Evolutionary conservation across 2,329 filamentous ascomycete genomes (phyloP), one percentile per base, ranked within the genome.

Genomic region (Phoma sp.): DNA sequence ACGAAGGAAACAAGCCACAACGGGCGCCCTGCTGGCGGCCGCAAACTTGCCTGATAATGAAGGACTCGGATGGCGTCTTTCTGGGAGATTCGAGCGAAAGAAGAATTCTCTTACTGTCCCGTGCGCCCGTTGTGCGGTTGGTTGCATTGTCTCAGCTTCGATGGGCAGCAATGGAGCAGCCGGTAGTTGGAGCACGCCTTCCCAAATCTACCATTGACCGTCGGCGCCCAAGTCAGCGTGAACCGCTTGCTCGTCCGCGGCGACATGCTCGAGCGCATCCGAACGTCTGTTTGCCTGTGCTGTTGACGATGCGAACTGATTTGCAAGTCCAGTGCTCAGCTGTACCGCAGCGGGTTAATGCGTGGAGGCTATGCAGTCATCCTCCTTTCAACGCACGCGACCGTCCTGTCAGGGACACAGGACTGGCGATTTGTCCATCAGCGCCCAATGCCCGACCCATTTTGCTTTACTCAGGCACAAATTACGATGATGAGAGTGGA

Each of bases 371-470:
- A 62, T 67, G 65, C 66, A 61, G 59, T 51, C 57, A 57, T 42
- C 39, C 47, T 34, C 47, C 46, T 42, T 56, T 48, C 52, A 30
- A 36, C 23, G 21, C 51, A 56, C 33, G 43, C 26, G 40, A 42
- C 47, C 42, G 25, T 21, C 42, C 51, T 49, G 62, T 59, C 64
- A 67, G 62, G 61, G 58, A 65, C 60, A 42, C 45, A 57, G 53
- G 42, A 34, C 56, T 45, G 47, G 48, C 52, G 57, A 66, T 62
- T 59, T 66, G 61, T 53, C 53, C 53, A 55, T 58, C 53, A 39
- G 65, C 53, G 64, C 62, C 66, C 64, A 69, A 67, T 62, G 62
- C 56, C 60, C 57, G 54, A 57, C 55, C 42, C 53, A 64, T 63
- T 62, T 60, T 66, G 50, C 51, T 42, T 53, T 56, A 5, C 34